Conservation (phyloP, 805 yeast species). For the Metschnikowia gelsemii region DNA sequence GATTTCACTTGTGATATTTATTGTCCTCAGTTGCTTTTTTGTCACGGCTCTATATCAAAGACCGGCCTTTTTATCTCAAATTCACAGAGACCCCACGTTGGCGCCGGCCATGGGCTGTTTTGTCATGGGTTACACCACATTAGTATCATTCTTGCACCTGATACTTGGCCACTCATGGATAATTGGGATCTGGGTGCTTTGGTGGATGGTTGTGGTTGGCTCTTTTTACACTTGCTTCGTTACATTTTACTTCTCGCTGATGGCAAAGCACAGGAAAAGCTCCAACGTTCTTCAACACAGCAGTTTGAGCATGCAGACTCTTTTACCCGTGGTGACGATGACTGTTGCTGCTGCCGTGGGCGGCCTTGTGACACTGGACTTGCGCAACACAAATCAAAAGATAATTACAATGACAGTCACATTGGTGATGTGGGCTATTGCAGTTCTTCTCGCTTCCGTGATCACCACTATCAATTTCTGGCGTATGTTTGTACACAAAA, state of each 20-base stretch:
- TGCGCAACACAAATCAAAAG: constrained; percentile 46
- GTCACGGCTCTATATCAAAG: constrained; percentile 40
- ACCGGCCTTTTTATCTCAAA: constrained; percentile 19
- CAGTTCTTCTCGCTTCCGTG: constrained; percentile 58
- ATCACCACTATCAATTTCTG: constrained; percentile 57
- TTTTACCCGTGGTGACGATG: constrained; percentile 77
- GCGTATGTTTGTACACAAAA: constrained; percentile 55
- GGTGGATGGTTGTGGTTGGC: constrained; percentile 67
- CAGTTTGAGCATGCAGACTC: constrained; percentile 53
- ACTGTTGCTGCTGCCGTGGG: constrained; percentile 79
- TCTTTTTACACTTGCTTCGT: constrained; percentile 63
- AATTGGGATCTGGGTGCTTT: constrained; percentile 55
- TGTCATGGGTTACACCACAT: constrained; percentile 75
- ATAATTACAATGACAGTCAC: constrained; percentile 53
- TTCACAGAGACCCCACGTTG: constrained; percentile 38
- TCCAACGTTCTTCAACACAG: constrained; percentile 20
- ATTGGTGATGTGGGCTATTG: constrained; percentile 66
- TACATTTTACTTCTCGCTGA: constrained; percentile 51
- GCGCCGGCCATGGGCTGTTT: constrained; percentile 73
- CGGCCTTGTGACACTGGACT: constrained; percentile 45
- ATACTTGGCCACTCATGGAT: constrained; percentile 46
- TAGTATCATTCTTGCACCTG: constrained; percentile 54
- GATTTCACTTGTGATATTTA: constrained; percentile 49
- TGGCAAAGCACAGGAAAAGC: constrained; percentile 34
- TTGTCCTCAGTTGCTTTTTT: constrained; percentile 44